Evolutionary conservation across 2,329 filamentous ascomycete genomes (phyloP).

Genomic region (Xylariomycetidae sp.): DNA sequence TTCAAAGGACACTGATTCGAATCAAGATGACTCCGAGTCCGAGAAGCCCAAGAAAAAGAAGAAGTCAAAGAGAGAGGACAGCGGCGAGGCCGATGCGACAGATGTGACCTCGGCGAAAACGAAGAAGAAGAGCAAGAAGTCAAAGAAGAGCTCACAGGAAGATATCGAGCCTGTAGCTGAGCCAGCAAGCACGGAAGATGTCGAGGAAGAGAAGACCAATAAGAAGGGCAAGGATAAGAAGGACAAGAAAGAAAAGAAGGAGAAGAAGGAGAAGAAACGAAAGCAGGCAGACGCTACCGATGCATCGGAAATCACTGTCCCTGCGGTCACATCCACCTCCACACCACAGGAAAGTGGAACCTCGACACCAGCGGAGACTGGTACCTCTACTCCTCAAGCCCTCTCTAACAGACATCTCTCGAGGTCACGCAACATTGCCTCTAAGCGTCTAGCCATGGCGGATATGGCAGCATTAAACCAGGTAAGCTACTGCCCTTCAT

Average conservation of each 20-base stretch:
- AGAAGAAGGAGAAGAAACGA: constrained; percentile 32
- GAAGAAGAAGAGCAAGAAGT: constrained; percentile 23
- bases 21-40: constrained; percentile 15
- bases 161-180: constrained; percentile 24
- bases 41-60: constrained; percentile 22
- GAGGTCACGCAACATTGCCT: constrained; percentile 75
- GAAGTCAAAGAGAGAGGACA: constrained; percentile 23
- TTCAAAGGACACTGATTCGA: constrained; percentile 13
- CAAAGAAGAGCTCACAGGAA: constrained; percentile 29
- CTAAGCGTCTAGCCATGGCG: constrained; percentile 78
- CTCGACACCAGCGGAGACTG: constrained; percentile 35
- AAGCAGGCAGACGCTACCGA: constrained; percentile 33
- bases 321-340: constrained; percentile 18
- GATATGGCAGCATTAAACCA: constrained; percentile 81
- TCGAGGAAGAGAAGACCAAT: constrained; percentile 33
- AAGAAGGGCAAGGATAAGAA: constrained; percentile 46
- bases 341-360: constrained; percentile 28
- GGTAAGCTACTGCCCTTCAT: constrained; percentile 40
- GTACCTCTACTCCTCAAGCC: constrained; percentile 40
- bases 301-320: constrained; percentile 11
- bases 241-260: constrained; percentile 36
- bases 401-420: constrained; percentile 64
- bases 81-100: constrained; percentile 14
- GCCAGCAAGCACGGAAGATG: constrained; percentile 16
- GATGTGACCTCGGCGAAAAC: constrained; percentile 12